phyloP scores from a whole-genome alignment of 805 yeast species.

The Metschnikowia peoriensis region DNA sequence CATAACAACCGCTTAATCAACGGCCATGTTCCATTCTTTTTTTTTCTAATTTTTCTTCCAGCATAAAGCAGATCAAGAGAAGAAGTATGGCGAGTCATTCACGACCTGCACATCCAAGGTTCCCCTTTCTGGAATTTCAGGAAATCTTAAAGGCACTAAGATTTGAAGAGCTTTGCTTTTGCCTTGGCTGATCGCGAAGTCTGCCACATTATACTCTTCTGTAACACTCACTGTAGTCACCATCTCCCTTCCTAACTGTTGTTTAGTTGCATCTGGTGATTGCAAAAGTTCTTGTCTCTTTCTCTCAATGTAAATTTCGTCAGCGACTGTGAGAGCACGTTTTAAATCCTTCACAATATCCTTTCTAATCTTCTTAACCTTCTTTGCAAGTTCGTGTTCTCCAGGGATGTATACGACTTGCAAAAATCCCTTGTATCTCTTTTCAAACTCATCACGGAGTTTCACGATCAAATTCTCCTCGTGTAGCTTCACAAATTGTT shows the following conservation, averaged over 20 bases:
- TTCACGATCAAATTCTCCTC: constrained; percentile 66
- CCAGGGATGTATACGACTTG: constrained; percentile 57
- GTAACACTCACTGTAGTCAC: constrained; percentile 69
- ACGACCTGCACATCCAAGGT: constrained; percentile 76
- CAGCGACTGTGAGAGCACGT: constrained; percentile 59
- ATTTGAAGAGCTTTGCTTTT: constrained; percentile 38
- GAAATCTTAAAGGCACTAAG: constrained; percentile 67
- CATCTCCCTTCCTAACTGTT: constrained; percentile 51
- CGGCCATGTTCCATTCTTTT: background rate
- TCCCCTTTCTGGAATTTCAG: constrained; percentile 76
- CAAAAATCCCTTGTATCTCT: constrained; percentile 71
- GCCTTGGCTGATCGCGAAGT: constrained; percentile 22
- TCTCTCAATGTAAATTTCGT: constrained; percentile 72
- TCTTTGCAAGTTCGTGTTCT: constrained; percentile 48
- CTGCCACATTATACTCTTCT: constrained; percentile 29
- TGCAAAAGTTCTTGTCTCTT: constrained; percentile 54
- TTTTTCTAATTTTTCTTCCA: background rate
- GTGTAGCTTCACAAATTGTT: constrained; percentile 77
- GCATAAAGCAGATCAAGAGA: constrained; percentile 32
- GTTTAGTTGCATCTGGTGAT: constrained; percentile 50
- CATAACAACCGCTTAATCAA: background rate
- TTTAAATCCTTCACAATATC: constrained; percentile 49
- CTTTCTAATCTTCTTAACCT: constrained; percentile 49
- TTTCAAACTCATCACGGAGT: constrained; percentile 75
- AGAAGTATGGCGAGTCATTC: constrained; percentile 76